Conservation (phyloP, 768 basidiomycete genomes). For the Lactarius deliciosus region DNA sequence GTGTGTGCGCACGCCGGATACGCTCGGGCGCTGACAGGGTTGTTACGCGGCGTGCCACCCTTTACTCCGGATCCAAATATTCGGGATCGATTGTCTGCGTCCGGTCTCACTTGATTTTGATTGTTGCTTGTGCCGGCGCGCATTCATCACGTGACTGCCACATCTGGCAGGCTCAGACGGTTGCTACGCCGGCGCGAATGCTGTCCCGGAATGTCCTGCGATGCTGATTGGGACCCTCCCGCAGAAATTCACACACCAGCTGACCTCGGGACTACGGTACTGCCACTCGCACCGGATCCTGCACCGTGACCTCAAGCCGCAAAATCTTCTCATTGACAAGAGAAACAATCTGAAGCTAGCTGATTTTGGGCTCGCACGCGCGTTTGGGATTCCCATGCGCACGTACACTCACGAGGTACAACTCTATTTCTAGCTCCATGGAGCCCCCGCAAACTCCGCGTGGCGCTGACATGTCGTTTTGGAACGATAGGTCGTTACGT, state of each 20-base stretch:
- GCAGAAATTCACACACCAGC: constrained; percentile 95
- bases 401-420: constrained; percentile 98
- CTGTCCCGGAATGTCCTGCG: background rate
- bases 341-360: constrained; percentile 54
- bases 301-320: constrained; percentile 57
- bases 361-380: constrained; percentile 57
- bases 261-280: constrained; percentile 81
- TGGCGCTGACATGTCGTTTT: background rate
- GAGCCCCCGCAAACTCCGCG: background rate
- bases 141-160: constrained; percentile 23
- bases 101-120: background rate
- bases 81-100: constrained; percentile 9
- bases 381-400: constrained; percentile 95
- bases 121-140: background rate
- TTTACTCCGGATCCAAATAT: constrained; percentile 32
- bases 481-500: constrained; percentile 81
- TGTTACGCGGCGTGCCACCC: constrained; percentile 9
- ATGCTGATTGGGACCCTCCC: constrained; percentile 13
- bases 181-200: background rate
- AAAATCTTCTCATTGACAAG: constrained; percentile 54
- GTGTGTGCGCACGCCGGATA: constrained; percentile 27
- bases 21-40: constrained; percentile 35
- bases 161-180: background rate
- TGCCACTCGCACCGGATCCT: constrained; percentile 56
- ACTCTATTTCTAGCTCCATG: background rate